These are phyloP conservation scores for Colletotrichum tropicicola DNA, from an alignment of 2,329 filamentous ascomycete species.

Conservation along the genomic window DNA sequence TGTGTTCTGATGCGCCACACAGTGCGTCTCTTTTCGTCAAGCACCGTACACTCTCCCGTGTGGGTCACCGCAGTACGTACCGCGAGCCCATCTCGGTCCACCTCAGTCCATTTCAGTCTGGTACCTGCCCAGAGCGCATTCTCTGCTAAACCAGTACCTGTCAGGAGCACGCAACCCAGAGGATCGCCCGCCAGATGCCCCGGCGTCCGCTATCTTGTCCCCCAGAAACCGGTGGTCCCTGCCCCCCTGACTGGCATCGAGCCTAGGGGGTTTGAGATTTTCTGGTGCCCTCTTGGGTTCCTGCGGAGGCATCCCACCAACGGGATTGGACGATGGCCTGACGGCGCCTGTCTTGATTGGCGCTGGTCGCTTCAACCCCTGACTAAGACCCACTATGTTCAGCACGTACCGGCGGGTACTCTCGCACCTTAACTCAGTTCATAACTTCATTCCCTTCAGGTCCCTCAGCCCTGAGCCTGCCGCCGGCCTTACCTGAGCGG, in stretches of 20 bases:
- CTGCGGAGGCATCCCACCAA: no score
- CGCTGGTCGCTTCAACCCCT: neutral
- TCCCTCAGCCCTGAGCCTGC: constrained; percentile 15
- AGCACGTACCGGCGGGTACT: neutral
- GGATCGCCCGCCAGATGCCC: neutral
- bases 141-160: neutral
- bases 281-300: neutral
- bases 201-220: constrained; percentile 1
- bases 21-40: neutral
- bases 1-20: neutral
- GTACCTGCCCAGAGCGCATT: neutral
- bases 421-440: constrained; percentile 2
- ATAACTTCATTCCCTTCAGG: constrained; percentile 3
- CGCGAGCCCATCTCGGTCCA: neutral
- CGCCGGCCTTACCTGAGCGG: constrained; percentile 14
- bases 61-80: neutral
- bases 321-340: neutral
- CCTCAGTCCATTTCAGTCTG: neutral
- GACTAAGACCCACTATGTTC: neutral
- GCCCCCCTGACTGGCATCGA: constrained; percentile 1
- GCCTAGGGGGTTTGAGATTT: constrained; percentile 26
- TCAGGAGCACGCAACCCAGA: neutral
- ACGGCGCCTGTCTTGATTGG: neutral
- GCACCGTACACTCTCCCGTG: neutral
- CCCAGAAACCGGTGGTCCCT: constrained; percentile 19